Conservation (phyloP, 1,139 yeast species). For the Pneumocystis oryctolagi region DNA sequence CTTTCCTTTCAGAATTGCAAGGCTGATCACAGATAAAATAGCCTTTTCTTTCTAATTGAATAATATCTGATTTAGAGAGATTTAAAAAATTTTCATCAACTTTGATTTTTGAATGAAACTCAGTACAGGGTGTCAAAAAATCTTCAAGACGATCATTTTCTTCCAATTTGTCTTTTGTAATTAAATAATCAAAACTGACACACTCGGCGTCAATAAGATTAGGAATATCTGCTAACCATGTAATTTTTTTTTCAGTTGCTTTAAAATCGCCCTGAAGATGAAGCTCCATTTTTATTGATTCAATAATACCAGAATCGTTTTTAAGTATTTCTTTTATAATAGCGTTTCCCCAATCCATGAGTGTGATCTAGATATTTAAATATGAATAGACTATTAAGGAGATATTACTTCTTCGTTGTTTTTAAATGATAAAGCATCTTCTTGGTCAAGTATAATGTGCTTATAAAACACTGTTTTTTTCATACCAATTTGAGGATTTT, state of each 20-base stretch:
- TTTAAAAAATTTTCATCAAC: constrained; percentile 69
- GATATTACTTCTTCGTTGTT: constrained; percentile 45
- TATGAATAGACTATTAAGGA: neutral
- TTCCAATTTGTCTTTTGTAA: constrained; percentile 89
- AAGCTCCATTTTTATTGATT: constrained; percentile 61
- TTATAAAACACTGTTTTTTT: constrained; percentile 61
- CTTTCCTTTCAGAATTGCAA: constrained; percentile 32
- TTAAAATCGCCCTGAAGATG: constrained; percentile 95
- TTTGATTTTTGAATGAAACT: constrained; percentile 61
- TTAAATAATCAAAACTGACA: constrained; percentile 87
- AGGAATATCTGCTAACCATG: constrained; percentile 75
- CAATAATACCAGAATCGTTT: constrained; percentile 38
- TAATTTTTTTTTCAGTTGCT: constrained; percentile 85
- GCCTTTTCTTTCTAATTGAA: constrained; percentile 96
- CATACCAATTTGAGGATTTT: constrained; percentile 79
- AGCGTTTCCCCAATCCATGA: constrained; percentile 99
- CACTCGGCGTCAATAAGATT: constrained; percentile 59
- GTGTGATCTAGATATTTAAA: constrained; percentile 36
- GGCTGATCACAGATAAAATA: constrained; percentile 71
- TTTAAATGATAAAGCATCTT: constrained; percentile 58
- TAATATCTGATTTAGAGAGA: constrained; percentile 71
- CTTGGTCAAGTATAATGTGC: constrained; percentile 67
- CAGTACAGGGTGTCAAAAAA: constrained; percentile 76
- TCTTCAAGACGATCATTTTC: constrained; percentile 92
- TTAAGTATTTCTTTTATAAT: constrained; percentile 58